phyloP scores from a whole-genome alignment of 495 filamentous ascomycete species.

The Bryoglossum gracile region DNA sequence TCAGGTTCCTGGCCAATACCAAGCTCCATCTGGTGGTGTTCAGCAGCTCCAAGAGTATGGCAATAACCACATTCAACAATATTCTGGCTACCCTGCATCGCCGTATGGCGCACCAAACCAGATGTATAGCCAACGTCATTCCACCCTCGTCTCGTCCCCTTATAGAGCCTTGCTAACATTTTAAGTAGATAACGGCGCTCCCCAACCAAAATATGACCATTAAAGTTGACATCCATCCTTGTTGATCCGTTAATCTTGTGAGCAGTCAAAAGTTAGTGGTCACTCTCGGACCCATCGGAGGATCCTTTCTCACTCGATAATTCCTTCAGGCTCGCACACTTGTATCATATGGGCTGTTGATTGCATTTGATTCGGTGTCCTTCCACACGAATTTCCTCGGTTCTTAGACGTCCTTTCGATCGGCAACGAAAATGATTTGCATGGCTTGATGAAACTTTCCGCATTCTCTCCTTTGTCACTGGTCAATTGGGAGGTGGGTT shows the following conservation, averaged over 20 bases:
- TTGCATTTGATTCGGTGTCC: slow-evolving; percentile 27
- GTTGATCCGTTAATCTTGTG: slow-evolving; percentile 9
- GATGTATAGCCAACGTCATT: slow-evolving; percentile 74
- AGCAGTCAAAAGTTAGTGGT: slow-evolving; percentile 2
- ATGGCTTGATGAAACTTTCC: slow-evolving; percentile 26
- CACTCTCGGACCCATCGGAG: neutral
- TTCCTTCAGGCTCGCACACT: slow-evolving; percentile 9
- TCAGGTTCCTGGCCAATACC: slow-evolving; percentile 59
- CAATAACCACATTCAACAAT: slow-evolving; percentile 43
- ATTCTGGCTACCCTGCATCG: slow-evolving; percentile 58
- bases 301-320: slow-evolving; percentile 9
- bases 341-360: slow-evolving; percentile 28
- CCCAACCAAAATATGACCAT: slow-evolving; percentile 26
- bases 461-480: slow-evolving; percentile 17
- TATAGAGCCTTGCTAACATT: slow-evolving; percentile 18
- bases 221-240: slow-evolving; percentile 10
- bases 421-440: slow-evolving; percentile 26
- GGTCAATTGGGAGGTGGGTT: slow-evolving; percentile 10
- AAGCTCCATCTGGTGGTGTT: slow-evolving; percentile 54
- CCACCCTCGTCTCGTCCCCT: slow-evolving; percentile 26
- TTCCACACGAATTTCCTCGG: slow-evolving; percentile 15
- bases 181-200: slow-evolving; percentile 23
- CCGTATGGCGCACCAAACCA: slow-evolving; percentile 64
- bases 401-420: slow-evolving; percentile 22
- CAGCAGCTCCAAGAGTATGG: slow-evolving; percentile 59